Evolutionary conservation across 352 stramenopile genomes (phyloP).

Genomic region (Chrysophaeum taylorii): DNA sequence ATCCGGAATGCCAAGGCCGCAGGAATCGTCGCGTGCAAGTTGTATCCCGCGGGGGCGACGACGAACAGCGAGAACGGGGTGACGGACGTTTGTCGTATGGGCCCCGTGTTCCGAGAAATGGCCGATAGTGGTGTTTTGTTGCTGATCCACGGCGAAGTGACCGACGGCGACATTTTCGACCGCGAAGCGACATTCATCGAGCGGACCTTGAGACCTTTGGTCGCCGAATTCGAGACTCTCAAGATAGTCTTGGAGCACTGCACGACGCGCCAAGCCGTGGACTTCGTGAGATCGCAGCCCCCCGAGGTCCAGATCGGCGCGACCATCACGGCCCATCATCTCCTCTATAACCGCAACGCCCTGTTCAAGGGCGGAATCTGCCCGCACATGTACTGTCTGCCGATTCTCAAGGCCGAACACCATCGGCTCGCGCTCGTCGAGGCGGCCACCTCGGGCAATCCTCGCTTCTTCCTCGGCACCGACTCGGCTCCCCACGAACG

Average conservation of each 20-base stretch:
- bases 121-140: constrained; percentile 70
- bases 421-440: constrained; percentile 66
- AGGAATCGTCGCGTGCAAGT: constrained; percentile 86
- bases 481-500: constrained; percentile 90
- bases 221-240: constrained; percentile 76
- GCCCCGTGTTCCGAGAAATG: constrained; percentile 58
- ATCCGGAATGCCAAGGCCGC: constrained; percentile 66
- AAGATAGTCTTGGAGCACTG: constrained; percentile 99
- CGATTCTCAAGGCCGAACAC: constrained; percentile 79
- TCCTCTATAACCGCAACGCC: constrained; percentile 96
- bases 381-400: constrained; percentile 99
- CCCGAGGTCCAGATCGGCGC: constrained; percentile 86
- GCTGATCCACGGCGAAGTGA: constrained; percentile 92
- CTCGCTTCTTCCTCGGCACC: constrained; percentile 96
- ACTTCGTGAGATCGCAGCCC: constrained; percentile 73
- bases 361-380: constrained; percentile 72
- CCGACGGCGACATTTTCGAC: constrained; percentile 94
- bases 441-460: constrained; percentile 71
- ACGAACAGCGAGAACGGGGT: constrained; percentile 97
- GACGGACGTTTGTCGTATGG: constrained; percentile 86
- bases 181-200: constrained; percentile 91
- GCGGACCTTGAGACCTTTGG: constrained; percentile 80
- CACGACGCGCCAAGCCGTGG: constrained; percentile 86
- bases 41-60: constrained; percentile 94
- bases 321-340: constrained; percentile 97